A percentile compares a stretch with the other conserved stretches of the same genome.
Evolutionary conservation across 2,329 filamentous ascomycete species (phyloP).

Genomic region (Stagonosporopsis tanaceti): DNA sequence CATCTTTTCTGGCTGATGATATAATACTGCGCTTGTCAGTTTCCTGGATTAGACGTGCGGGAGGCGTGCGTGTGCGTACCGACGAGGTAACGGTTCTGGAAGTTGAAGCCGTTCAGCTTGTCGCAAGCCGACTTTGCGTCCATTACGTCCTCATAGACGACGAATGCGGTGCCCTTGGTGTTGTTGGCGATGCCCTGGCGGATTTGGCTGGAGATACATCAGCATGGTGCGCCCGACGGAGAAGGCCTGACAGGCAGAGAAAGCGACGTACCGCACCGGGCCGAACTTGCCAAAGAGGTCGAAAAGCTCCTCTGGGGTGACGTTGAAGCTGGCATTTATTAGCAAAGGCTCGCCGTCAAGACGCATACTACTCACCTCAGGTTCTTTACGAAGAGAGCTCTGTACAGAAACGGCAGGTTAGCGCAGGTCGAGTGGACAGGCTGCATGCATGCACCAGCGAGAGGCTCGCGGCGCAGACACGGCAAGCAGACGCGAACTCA

Average conservation of each 20-base stretch:
- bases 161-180: conserved; percentile 98
- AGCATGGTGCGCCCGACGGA: conserved; percentile 24
- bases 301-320: conserved; percentile 96
- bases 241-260: conserved; percentile 21
- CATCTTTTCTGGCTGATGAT: conserved; percentile 82
- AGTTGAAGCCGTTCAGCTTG: conserved; percentile 99
- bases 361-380: conserved; percentile 72
- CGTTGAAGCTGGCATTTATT: conserved; percentile 80
- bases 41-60: not conserved
- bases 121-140: conserved; percentile 99
- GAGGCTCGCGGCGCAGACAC: conserved; percentile 25
- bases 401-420: conserved; percentile 52
- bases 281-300: conserved; percentile 99
- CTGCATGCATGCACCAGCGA: conserved; percentile 28
- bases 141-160: conserved; percentile 99
- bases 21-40: conserved; percentile 63
- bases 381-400: conserved; percentile 99
- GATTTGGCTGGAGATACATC: conserved; percentile 75
- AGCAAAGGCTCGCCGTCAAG: conserved; percentile 11
- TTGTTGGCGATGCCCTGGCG: conserved; percentile 96
- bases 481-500: conserved; percentile 58
- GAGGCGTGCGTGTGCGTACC: conserved; percentile 64
- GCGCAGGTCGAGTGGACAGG: conserved; percentile 41
- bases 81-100: conserved; percentile 98
- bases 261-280: conserved; percentile 78